Evolutionary conservation across 176 grass and related monocot genomes (phyloP).

Genomic region (Luzula sylvatica): DNA sequence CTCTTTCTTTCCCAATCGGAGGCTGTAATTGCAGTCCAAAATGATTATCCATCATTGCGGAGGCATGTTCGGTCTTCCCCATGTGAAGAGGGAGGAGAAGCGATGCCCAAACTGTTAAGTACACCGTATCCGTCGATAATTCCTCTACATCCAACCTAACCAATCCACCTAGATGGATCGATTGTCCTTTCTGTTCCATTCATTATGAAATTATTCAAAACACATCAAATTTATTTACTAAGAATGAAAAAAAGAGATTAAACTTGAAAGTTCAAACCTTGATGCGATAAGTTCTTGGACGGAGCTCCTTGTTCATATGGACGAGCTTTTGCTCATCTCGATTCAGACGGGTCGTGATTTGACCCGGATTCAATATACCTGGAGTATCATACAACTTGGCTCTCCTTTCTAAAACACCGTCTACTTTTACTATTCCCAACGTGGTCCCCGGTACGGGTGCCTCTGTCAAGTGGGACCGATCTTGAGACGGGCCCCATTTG

Average conservation of each 20-base stretch:
- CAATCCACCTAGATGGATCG: constrained; percentile 72
- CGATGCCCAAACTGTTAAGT: constrained; percentile 83
- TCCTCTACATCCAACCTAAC: constrained; percentile 61
- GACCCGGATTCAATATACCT: constrained; percentile 64
- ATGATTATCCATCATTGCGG: constrained; percentile 41
- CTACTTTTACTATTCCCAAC: constrained; percentile 52
- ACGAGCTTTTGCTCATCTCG: constrained; percentile 70
- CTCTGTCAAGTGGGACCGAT: constrained; percentile 50
- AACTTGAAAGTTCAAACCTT: constrained; percentile 30
- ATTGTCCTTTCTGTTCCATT: constrained; percentile 43
- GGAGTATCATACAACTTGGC: constrained; percentile 81
- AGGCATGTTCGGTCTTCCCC: constrained; percentile 66
- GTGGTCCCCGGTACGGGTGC: constrained; percentile 77
- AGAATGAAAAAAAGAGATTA: background rate
- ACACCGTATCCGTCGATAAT: constrained; percentile 41
- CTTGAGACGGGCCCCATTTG: constrained; percentile 33
- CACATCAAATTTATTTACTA: background rate
- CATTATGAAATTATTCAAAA: background rate
- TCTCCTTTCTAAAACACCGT: constrained; percentile 56
- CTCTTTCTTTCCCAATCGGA: constrained; percentile 45
- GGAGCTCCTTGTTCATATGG: constrained; percentile 58
- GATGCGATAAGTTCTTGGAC: constrained; percentile 70
- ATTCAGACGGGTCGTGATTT: constrained; percentile 59
- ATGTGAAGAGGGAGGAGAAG: constrained; percentile 81
- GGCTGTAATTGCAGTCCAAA: constrained; percentile 84